Evolutionary conservation across 2,329 filamentous ascomycete genomes (phyloP), one percentile per base, ranked within the genome.

Genomic region (Aspergillus texensis): DNA sequence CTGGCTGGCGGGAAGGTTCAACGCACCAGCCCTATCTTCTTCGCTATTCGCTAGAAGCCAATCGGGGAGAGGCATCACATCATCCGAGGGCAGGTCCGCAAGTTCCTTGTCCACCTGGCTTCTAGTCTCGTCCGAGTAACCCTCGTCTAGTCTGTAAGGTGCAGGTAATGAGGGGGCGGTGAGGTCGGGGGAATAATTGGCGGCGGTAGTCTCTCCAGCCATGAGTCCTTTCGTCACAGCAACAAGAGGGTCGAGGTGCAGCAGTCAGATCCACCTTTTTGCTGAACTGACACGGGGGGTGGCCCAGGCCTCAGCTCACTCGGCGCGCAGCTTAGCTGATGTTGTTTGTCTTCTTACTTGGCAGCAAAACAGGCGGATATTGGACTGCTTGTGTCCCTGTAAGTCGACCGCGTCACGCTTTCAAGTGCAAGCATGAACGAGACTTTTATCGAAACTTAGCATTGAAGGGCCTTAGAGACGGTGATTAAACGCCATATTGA

Each of bases 121-220:
- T 65, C 82, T 78, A 3, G 84, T 86, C 56, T 94, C 91, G 75
- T 95, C 92, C 6, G 92, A 94, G 77, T 95, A 96, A 72, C 93
- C 93, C 80, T 96, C 93, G 80, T 96, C 92, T 63, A 93, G 85
- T 76, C 89, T 82, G 68, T 86, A 83, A 36, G 86, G 71, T 21
- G 74, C 68, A n/a, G 74, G 71, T 43, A 75, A 65, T 39, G 75
- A 72, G 39, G 74, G 68, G 56, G 70, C 62, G 36, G 73, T 61
- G 66, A 75, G 74, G 19, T 69, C 70, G 54, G 75, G 61, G 55
- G 67, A 57, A 56, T 74, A 72, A 58, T 68, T 71, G 32, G 67
- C 68, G 36, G 66, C 69, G 58, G 65, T 59, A 28, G 65, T 61
- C 60, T 75, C 69, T 61, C 67, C 69, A 64, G 77, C 74, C 76